Evolutionary conservation across 345 rosid genomes (phyloP), one percentile per base, ranked within the genome.

Genomic region (Iberis pinnata): DNA sequence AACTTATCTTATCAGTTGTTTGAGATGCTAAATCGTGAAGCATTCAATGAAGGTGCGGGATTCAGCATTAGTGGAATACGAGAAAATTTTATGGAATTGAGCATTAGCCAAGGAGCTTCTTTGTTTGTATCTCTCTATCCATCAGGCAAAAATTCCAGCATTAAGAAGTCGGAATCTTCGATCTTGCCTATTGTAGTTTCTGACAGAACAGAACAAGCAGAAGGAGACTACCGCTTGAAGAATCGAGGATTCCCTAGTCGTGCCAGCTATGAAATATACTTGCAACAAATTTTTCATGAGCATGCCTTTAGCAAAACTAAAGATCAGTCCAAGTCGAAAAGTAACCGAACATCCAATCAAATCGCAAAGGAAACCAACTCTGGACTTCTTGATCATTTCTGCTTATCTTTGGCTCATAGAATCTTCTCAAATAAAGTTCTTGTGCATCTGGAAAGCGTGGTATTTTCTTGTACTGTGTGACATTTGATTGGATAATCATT

Each of bases 341-440:
- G 58, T 52, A 60, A 64, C 62, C 64, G 69, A 71, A 53, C 53
- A 58, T 52, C 85, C 58, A 73, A 68, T 65, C 86, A 66, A 58
- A 67, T 62, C 19, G 49, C 76, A 51, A 82, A 80, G 58, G 80
- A 80, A 35, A 76, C 75, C 57, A 73, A 68, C 35, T 52, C 78
- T 2, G 63, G 85, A 62, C 88, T 80, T 78, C 95, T 90, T 56
- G 79, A 83, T 46, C 93, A 88, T 74, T 88, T 87, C 73, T 82
- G 86, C 62, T 53, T 81, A 79, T 84, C 98, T 67, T 65, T 92
- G 76, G 73, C 88, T 61, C 96, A 88, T 68, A 78, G 95, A 69
- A 82, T 88, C 51, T 82, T 88, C 75, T 76, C 88, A 9, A 75
- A 73, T 70, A 83, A 70, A 76, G 93, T 79, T 65, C 80, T 77